Percentiles rank a stretch among this genome's conserved stretches.
Evolutionary conservation across 169 alveolate genomes (phyloP).

Genomic region (Ichthyophthirius multifiliis): DNA sequence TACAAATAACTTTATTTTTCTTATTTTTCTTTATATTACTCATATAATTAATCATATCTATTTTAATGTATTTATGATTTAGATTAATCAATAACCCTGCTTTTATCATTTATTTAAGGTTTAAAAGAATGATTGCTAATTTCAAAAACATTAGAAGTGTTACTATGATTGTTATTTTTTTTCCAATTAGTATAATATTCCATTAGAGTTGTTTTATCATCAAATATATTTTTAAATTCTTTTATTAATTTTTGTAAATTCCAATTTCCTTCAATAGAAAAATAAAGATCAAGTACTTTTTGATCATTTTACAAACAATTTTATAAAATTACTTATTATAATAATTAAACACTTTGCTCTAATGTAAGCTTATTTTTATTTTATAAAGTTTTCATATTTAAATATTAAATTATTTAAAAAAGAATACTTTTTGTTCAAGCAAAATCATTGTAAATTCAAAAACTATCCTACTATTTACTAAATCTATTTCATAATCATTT

Average conservation of each 20-base stretch:
- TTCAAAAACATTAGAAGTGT: neutral
- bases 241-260: neutral
- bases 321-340: neutral
- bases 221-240: neutral
- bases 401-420: too few species aligned
- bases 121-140: neutral
- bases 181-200: constrained; percentile 1
- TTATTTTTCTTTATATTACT: neutral
- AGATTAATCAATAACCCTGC: neutral
- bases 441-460: neutral
- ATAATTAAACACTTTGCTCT: neutral
- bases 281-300: neutral
- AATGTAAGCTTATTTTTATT: neutral
- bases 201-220: constrained; percentile 4
- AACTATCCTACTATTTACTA: neutral
- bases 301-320: neutral
- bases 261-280: neutral
- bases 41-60: neutral
- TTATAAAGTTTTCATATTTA: too few species aligned
- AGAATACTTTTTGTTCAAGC: neutral
- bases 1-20: neutral
- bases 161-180: too few species aligned
- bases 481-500: neutral
- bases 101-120: neutral
- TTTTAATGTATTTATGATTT: neutral